A percentile compares a stretch with the other conserved stretches of the same genome.
These are phyloP conservation scores for Suillus luteus DNA, from an alignment of 768 basidiomycete species.

Conservation along the genomic window DNA sequence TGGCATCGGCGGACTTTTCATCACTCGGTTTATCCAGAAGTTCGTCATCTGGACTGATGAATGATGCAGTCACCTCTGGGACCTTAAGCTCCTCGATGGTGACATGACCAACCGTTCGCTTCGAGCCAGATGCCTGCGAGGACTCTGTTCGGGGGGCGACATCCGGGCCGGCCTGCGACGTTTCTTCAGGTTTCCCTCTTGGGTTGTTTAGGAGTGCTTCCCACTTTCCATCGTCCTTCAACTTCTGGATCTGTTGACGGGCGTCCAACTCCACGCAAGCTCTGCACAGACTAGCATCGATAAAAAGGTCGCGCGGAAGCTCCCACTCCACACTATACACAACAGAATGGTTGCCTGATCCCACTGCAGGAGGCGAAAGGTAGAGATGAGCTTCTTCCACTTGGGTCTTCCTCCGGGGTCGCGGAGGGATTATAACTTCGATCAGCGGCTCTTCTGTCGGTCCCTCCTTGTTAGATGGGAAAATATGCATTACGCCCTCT, in stretches of 20 bases:
- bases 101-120: neutral
- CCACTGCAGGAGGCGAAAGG: conserved; percentile 42
- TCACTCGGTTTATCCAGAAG: neutral
- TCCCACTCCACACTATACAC: conserved; percentile 55
- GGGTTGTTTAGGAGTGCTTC: conserved; percentile 9
- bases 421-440: conserved; percentile 33
- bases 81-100: neutral
- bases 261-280: conserved; percentile 40
- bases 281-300: conserved; percentile 38
- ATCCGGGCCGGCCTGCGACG: neutral
- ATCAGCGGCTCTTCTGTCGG: conserved; percentile 30
- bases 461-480: conserved; percentile 20
- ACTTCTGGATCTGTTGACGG: conserved; percentile 20
- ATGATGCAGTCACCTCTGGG: neutral
- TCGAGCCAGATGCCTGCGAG: neutral
- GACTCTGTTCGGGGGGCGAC: neutral
- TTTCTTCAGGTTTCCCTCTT: neutral
- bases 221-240: conserved; percentile 29
- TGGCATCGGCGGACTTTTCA: neutral
- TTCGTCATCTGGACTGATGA: neutral
- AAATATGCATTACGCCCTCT: conserved; percentile 23
- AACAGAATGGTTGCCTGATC: conserved; percentile 53
- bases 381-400: conserved; percentile 51
- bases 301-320: conserved; percentile 45
- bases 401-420: conserved; percentile 20